Percentiles rank a stretch among this genome's conserved stretches.
These are phyloP conservation scores for Chaetomiaceae sp. DNA, from an alignment of 2,329 filamentous ascomycete species.

Conservation along the genomic window DNA sequence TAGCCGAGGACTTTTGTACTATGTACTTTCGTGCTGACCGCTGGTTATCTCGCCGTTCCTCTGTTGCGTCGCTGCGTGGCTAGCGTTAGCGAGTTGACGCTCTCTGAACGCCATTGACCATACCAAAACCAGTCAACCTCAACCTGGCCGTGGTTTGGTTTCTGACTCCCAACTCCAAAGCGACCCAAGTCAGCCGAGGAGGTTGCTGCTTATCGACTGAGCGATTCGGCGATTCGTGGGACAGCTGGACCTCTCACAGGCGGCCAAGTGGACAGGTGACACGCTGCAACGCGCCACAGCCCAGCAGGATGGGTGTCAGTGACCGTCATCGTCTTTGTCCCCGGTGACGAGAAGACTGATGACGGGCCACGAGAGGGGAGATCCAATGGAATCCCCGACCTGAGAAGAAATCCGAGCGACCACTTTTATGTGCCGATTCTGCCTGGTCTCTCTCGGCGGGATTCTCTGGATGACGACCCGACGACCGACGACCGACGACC, in stretches of 20 bases:
- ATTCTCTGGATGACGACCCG: not conserved
- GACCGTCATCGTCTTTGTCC: not conserved
- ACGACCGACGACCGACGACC: not conserved
- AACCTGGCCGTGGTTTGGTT: not conserved
- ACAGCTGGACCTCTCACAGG: conserved; percentile 27
- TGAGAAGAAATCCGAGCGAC: not conserved
- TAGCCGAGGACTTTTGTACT: too few relatives aligned
- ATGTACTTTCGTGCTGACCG: too few relatives aligned
- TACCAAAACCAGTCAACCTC: too few relatives aligned
- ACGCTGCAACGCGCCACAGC: conserved; percentile 18
- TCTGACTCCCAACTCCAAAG: too few relatives aligned
- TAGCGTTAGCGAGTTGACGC: too few relatives aligned
- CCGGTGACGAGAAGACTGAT: not conserved
- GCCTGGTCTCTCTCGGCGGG: not conserved
- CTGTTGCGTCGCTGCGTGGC: too few relatives aligned
- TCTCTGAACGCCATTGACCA: too few relatives aligned
- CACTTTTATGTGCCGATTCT: not conserved
- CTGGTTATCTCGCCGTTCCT: too few relatives aligned
- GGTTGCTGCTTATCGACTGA: too few relatives aligned
- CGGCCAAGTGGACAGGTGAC: conserved; percentile 28
- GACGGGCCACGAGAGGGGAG: too few relatives aligned
- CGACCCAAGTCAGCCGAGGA: too few relatives aligned
- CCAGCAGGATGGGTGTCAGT: conserved; percentile 9
- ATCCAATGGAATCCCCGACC: not conserved
- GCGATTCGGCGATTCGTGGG: not conserved